phyloP scores from a whole-genome alignment of 805 yeast genomes.

The Blastobotrys chiropterorum region DNA sequence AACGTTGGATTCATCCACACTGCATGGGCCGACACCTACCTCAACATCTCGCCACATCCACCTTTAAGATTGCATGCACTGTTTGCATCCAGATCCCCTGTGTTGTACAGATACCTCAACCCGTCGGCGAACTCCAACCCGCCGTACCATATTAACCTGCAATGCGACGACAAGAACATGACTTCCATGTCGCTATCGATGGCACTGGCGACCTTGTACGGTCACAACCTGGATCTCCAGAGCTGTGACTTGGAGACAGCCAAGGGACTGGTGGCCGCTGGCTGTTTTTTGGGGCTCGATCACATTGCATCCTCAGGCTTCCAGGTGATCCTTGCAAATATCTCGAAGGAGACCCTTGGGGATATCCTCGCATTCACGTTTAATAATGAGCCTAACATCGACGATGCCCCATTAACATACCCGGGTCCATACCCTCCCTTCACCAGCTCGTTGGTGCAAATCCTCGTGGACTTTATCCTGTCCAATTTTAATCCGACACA shows the following conservation, averaged over 20 bases:
- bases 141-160: constrained; percentile 25
- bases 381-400: constrained; percentile 7
- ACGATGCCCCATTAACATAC: constrained; percentile 13
- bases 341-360: constrained; percentile 18
- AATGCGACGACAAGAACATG: constrained; percentile 20
- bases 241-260: constrained; percentile 20
- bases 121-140: constrained; percentile 21
- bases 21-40: constrained; percentile 32
- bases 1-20: constrained; percentile 29
- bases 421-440: constrained; percentile 30
- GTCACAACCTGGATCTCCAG: constrained; percentile 21
- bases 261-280: constrained; percentile 28
- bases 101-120: constrained; percentile 22
- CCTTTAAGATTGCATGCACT: constrained; percentile 29
- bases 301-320: constrained; percentile 23
- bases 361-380: constrained; percentile 24
- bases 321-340: constrained; percentile 13
- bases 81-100: constrained; percentile 29
- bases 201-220: constrained; percentile 30
- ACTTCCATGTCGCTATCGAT: constrained; percentile 25
- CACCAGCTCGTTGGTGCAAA: constrained; percentile 22
- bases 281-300: constrained; percentile 25
- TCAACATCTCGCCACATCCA: constrained; percentile 23
- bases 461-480: constrained; percentile 20
- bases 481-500: constrained; percentile 12